Evolutionary conservation across 1,139 yeast species (phyloP).

Genomic region (Taphrina deformans): DNA sequence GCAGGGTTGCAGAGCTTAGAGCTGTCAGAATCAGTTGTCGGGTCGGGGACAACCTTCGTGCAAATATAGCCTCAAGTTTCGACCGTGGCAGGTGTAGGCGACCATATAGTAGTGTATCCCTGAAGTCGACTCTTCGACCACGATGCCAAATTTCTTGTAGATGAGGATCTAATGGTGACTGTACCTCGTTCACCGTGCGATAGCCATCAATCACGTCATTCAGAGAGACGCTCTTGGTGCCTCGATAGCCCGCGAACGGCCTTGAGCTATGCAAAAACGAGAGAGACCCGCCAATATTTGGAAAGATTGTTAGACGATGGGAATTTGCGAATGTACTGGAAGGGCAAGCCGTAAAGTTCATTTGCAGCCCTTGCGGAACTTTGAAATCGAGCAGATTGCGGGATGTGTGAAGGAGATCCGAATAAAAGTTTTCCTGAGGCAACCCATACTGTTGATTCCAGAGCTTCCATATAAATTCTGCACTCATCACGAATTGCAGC

Average conservation of each 20-base stretch:
- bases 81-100: conserved; percentile 86
- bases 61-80: conserved; percentile 82
- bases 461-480: conserved; percentile 31
- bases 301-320: conserved; percentile 67
- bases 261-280: conserved; percentile 75
- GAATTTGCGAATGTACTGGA: conserved; percentile 73
- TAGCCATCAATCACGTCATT: conserved; percentile 21
- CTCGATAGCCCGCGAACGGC: conserved; percentile 55
- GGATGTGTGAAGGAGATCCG: conserved; percentile 34
- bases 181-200: conserved; percentile 49
- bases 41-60: conserved; percentile 60
- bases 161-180: conserved; percentile 38
- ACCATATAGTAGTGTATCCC: conserved; percentile 62
- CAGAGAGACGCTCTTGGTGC: conserved; percentile 53
- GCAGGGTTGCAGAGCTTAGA: conserved; percentile 66
- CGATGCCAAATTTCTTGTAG: conserved; percentile 44
- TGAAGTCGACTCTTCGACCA: conserved; percentile 45
- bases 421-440: conserved; percentile 32
- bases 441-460: conserved; percentile 32
- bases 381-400: conserved; percentile 63
- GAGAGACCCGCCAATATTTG: conserved; percentile 74
- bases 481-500: conserved; percentile 9
- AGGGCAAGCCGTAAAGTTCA: conserved; percentile 72
- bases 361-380: conserved; percentile 66
- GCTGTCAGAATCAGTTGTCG: conserved; percentile 73